Percentiles rank a stretch among this genome's conserved stretches.
phyloP scores from a whole-genome alignment of 495 filamentous ascomycete species.

The Tricharina praecox region DNA sequence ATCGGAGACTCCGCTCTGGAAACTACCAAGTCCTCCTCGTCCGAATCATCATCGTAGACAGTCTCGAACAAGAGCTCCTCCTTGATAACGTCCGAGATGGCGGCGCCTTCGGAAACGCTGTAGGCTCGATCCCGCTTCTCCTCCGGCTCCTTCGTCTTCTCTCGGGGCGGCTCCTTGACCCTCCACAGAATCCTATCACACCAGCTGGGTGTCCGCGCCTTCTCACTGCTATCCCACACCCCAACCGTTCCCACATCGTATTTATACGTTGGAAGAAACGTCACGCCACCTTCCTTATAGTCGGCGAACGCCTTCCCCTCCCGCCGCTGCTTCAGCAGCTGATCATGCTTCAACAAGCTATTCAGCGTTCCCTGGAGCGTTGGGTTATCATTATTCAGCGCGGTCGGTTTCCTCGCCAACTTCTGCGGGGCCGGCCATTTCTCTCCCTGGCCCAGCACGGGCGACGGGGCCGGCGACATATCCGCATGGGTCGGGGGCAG shows the following conservation, averaged over 20 bases:
- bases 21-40: slow-evolving; percentile 25
- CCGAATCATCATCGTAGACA: slow-evolving; percentile 30
- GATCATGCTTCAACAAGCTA: slow-evolving; percentile 78
- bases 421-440: not conserved
- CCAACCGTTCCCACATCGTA: slow-evolving; percentile 92
- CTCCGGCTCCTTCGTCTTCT: slow-evolving; percentile 49
- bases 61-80: slow-evolving; percentile 69
- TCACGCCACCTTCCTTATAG: slow-evolving; percentile 77
- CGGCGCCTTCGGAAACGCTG: not conserved
- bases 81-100: slow-evolving; percentile 41
- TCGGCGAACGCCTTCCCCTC: slow-evolving; percentile 68
- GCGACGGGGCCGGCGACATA: slow-evolving; percentile 10
- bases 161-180: slow-evolving; percentile 40
- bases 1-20: slow-evolving; percentile 15
- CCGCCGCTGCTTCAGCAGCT: slow-evolving; percentile 58
- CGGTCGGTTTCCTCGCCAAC: slow-evolving; percentile 8
- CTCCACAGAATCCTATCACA: slow-evolving; percentile 87
- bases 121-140: not conserved
- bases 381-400: slow-evolving; percentile 27
- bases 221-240: slow-evolving; percentile 86
- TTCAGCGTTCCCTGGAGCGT: slow-evolving; percentile 67
- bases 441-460: not conserved
- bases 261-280: slow-evolving; percentile 85
- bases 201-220: slow-evolving; percentile 83
- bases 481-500: slow-evolving; percentile 16